phyloP scores from a whole-genome alignment of 2,329 filamentous ascomycete genomes.

The Trichoderma afroharzianum region DNA sequence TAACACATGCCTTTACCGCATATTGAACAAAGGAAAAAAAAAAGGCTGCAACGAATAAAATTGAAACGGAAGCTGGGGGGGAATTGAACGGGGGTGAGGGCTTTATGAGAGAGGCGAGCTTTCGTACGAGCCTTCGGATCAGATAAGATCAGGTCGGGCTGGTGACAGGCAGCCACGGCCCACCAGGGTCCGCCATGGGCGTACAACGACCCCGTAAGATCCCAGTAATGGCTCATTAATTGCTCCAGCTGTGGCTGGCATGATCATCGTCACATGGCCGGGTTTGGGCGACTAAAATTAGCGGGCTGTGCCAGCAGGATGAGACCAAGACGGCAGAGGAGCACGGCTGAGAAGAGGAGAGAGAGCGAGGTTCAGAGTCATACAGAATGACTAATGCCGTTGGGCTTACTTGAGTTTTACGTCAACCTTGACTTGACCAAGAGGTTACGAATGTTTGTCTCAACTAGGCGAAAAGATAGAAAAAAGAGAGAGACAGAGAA shows the following conservation, averaged over 20 bases:
- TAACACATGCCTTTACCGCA: neutral
- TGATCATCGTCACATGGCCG: slow-evolving; percentile 18
- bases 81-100: slow-evolving; percentile 3
- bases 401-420: slow-evolving; percentile 2
- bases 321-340: neutral
- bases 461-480: neutral
- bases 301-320: slow-evolving; percentile 10
- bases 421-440: neutral
- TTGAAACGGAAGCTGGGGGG: neutral
- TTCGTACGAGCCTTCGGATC: slow-evolving; percentile 11
- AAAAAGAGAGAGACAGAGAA: neutral
- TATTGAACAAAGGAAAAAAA: neutral
- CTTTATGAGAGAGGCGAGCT: slow-evolving; percentile 6
- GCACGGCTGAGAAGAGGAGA: slow-evolving; percentile 20
- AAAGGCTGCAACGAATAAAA: neutral
- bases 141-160: slow-evolving; percentile 15
- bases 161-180: slow-evolving; percentile 16
- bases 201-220: neutral
- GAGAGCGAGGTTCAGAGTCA: slow-evolving; percentile 25
- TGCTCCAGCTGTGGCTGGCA: neutral
- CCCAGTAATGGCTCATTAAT: neutral
- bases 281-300: slow-evolving; percentile 8
- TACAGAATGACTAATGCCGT: neutral
- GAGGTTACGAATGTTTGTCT: neutral
- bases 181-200: neutral